Percentiles rank a stretch among this genome's conserved stretches.
Evolutionary conservation across 345 rosid genomes (phyloP).

Genomic region (Brassica carinata): DNA sequence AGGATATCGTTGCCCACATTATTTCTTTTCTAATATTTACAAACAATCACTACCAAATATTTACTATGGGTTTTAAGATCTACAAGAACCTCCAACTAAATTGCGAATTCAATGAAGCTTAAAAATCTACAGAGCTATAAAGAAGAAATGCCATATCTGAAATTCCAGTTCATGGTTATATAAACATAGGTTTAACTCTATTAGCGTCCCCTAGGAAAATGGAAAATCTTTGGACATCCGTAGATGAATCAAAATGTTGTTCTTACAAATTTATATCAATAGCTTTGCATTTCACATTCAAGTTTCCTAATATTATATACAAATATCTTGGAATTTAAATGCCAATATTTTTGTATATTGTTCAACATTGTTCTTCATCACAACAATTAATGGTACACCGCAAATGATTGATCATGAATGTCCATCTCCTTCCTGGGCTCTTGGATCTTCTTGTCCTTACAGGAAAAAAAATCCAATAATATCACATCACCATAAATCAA

Average conservation of each 20-base stretch:
- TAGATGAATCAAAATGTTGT: neutral
- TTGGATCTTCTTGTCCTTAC: conserved; percentile 70
- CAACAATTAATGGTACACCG: conserved; percentile 49
- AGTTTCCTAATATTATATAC: conserved; percentile 59
- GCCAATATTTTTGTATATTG: conserved; percentile 64
- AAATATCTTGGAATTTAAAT: conserved; percentile 50
- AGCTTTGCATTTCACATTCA: conserved; percentile 49
- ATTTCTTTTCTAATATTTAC: too few species aligned
- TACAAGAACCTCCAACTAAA: neutral
- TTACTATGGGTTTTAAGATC: too few species aligned
- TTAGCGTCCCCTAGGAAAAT: neutral
- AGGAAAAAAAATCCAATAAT: conserved; percentile 15
- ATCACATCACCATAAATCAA: too few species aligned
- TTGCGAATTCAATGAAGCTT: neutral
- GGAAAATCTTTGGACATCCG: neutral
- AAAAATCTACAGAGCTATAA: neutral
- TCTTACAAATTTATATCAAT: neutral
- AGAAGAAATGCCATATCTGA: neutral
- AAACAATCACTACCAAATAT: too few species aligned
- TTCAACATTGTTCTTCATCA: conserved; percentile 51
- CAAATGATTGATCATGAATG: conserved; percentile 59
- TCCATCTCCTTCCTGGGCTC: conserved; percentile 58
- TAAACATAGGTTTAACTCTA: neutral
- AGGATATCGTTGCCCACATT: too few species aligned
- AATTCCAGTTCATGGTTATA: neutral